Evolutionary conservation across 192 early-diverging fungal genomes (phyloP).

Genomic region (Coemansia sp.): DNA sequence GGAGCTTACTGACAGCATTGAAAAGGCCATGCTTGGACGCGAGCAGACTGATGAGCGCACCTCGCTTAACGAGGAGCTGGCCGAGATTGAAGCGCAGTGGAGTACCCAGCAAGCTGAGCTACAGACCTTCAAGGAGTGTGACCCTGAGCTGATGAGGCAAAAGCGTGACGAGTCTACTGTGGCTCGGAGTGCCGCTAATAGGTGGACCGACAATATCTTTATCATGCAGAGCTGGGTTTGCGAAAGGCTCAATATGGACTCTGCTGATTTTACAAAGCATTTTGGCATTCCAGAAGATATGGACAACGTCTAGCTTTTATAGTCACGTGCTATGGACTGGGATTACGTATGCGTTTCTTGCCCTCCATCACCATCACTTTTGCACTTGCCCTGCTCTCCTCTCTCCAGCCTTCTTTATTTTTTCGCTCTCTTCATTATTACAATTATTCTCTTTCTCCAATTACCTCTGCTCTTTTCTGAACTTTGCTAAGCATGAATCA

Average conservation of each 20-base stretch:
- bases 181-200: conserved; percentile 77
- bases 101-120: conserved; percentile 60
- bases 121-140: conserved; percentile 71
- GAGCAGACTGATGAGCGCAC: conserved; percentile 69
- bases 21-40: conserved; percentile 59
- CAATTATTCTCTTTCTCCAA: background rate
- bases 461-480: background rate
- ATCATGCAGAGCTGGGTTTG: conserved; percentile 76
- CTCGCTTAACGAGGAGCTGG: conserved; percentile 56
- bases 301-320: conserved; percentile 59
- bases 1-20: conserved; percentile 56
- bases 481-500: conserved; percentile 30
- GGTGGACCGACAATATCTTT: conserved; percentile 92
- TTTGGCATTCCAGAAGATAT: conserved; percentile 76
- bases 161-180: conserved; percentile 62
- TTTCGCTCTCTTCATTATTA: background rate
- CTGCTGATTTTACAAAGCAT: conserved; percentile 63
- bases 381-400: background rate
- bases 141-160: conserved; percentile 70
- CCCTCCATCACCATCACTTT: background rate
- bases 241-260: conserved; percentile 70
- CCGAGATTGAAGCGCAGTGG: conserved; percentile 54
- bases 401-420: background rate
- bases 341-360: background rate
- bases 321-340: background rate